These are phyloP conservation scores for Alternaria panax DNA, from an alignment of 2,329 filamentous ascomycete species.

Conservation along the genomic window DNA sequence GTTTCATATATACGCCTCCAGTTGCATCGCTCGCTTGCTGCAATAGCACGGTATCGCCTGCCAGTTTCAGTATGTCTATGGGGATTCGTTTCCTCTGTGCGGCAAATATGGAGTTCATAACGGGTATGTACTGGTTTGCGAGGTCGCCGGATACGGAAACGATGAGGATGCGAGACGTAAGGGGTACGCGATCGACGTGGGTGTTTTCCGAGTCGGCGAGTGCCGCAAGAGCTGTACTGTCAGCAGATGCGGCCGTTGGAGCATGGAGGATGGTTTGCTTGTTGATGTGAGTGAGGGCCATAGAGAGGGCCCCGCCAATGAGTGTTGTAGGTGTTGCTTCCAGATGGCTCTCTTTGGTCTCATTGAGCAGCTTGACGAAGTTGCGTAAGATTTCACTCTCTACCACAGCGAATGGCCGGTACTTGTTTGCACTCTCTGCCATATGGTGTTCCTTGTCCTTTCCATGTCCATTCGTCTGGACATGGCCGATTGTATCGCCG, in stretches of 20 bases:
- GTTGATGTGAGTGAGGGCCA: conserved; percentile 90
- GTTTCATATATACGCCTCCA: conserved; percentile 71
- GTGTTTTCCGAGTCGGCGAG: conserved; percentile 50
- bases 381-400: conserved; percentile 81
- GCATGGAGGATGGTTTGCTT: conserved; percentile 69
- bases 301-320: conserved; percentile 87
- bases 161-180: conserved; percentile 86
- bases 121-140: conserved; percentile 90
- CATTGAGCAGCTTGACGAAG: conserved; percentile 73
- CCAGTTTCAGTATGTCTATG: conserved; percentile 89
- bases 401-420: conserved; percentile 86
- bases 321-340: conserved; percentile 77
- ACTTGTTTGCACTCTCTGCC: conserved; percentile 77
- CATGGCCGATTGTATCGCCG: conserved; percentile 32
- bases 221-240: conserved; percentile 55
- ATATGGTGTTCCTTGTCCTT: conserved; percentile 29
- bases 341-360: conserved; percentile 70
- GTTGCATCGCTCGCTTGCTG: conserved; percentile 87
- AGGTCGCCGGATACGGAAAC: conserved; percentile 89
- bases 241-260: conserved; percentile 50
- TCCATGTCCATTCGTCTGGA: conserved; percentile 38
- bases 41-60: conserved; percentile 86
- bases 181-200: conserved; percentile 53
- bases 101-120: conserved; percentile 98
- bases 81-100: conserved; percentile 87